phyloP scores from a whole-genome alignment of 768 basidiomycete species.

The Nidularia pulvinata region DNA sequence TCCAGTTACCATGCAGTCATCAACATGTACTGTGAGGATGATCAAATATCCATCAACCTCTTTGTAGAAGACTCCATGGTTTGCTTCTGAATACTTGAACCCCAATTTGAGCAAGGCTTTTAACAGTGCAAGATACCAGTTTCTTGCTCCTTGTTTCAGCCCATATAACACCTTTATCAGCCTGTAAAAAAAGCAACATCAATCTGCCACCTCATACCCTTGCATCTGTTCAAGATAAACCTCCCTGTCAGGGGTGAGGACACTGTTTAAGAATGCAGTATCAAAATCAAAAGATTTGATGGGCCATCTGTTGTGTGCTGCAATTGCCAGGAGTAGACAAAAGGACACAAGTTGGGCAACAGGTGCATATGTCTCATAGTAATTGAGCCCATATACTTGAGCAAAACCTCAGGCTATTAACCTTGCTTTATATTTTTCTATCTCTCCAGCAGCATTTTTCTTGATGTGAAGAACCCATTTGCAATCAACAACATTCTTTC shows the following conservation, averaged over 20 bases:
- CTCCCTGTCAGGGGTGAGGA: background rate
- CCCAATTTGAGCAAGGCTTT: background rate
- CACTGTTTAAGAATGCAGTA: background rate
- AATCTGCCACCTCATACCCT: background rate
- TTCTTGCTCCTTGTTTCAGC: background rate
- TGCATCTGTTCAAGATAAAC: background rate
- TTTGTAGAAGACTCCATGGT: too few species aligned
- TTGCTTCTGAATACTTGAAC: background rate
- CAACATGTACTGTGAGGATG: background rate
- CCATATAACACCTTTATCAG: background rate
- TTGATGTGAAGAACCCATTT: too few species aligned
- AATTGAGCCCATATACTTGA: background rate
- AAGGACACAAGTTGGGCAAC: background rate
- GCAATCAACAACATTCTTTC: background rate
- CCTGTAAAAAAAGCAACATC: background rate
- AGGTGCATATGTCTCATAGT: background rate
- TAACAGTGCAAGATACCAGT: background rate
- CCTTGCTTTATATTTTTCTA: too few species aligned
- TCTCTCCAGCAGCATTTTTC: too few species aligned
- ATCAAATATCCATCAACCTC: background rate
- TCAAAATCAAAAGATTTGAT: too few species aligned
- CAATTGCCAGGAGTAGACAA: too few species aligned
- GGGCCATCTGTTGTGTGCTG: too few species aligned
- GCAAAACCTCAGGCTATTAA: background rate
- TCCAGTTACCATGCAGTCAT: conserved; percentile 2